Base-by-base conservation (phyloP, 768 basidiomycete species). In the Podaxis mareebaensis region DNA sequence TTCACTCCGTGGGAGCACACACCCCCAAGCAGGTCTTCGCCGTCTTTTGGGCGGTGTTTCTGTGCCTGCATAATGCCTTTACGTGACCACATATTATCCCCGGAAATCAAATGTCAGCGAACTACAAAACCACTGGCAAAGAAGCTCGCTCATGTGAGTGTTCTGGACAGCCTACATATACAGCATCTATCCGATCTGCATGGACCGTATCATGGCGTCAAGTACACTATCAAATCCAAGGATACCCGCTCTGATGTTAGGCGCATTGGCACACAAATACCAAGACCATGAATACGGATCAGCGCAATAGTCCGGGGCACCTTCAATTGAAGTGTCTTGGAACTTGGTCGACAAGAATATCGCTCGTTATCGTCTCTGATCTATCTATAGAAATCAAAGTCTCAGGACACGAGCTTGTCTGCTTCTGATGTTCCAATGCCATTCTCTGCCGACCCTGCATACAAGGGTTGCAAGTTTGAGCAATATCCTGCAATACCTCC, bases 31-130 rank as follows among this genome's bases (percentile, higher is more conserved):
- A 26, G 61, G 53, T 55, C 42, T 54, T 4, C 12, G 24, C 53
- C 40, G 42, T 62, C 6, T 44, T 56, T 28, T 60, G 59, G 51
- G 59, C 59, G 59, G 51, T 51, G 59, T 53, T 58, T 58, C 54
- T 40, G 59, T 60, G 59, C 59, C 59, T 60, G 59, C 12, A 40
- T 8, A 60, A 39, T 24, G 22, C 22, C 48, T 60, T 39, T 38
- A 28, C 11, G 28, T 36, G 58, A 48, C 44, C 44, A 12, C 6
- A 5, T 26, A 36, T 26, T 60, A 53, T 53, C 59, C 26, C 51
- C 59, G 49, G 33, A 40, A 39, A 60, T 60, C 59, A 60, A 49
- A 40, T 60, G 59, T 20, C 49, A 39, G 22, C 11, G 38, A 39
- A 17, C 33, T 60, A 58, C 15, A 44, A 58, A 46, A 15, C 56